These are phyloP conservation scores for Coprinopsis sp. DNA, from an alignment of 768 basidiomycete species.

Conservation along the genomic window DNA sequence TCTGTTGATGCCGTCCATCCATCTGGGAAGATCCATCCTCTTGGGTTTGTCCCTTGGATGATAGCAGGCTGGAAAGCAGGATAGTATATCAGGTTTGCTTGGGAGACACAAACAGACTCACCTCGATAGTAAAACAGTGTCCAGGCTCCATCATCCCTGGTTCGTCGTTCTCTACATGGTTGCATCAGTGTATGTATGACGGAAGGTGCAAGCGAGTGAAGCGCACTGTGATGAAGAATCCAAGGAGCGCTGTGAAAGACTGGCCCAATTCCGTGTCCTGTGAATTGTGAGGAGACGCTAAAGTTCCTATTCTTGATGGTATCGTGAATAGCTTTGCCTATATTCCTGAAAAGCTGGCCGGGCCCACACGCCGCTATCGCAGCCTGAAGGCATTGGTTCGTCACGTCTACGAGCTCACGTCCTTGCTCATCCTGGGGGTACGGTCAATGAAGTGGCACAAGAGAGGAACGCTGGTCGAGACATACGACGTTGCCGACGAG, in stretches of 20 bases:
- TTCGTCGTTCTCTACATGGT: slow-evolving; percentile 70
- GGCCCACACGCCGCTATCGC: slow-evolving; percentile 78
- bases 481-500: slow-evolving; percentile 73
- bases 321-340: slow-evolving; percentile 67
- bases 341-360: slow-evolving; percentile 59
- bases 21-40: slow-evolving; percentile 79
- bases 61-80: slow-evolving; percentile 44
- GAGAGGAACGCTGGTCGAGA: not conserved
- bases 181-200: not conserved
- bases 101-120: slow-evolving; percentile 19
- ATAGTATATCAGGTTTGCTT: not conserved
- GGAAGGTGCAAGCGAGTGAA: too few relatives aligned
- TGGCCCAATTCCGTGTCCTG: slow-evolving; percentile 84
- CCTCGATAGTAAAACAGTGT: slow-evolving; percentile 93
- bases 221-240: slow-evolving; percentile 73
- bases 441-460: not conserved
- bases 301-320: slow-evolving; percentile 39
- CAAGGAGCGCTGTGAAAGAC: slow-evolving; percentile 79
- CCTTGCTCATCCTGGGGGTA: slow-evolving; percentile 66
- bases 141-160: slow-evolving; percentile 79
- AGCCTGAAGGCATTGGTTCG: slow-evolving; percentile 58
- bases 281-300: slow-evolving; percentile 67
- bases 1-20: slow-evolving; percentile 93
- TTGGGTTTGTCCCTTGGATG: slow-evolving; percentile 67
- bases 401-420: slow-evolving; percentile 55